Conservation (phyloP, 306 rosid genomes). For the Cucurbita argyrosperma region DNA sequence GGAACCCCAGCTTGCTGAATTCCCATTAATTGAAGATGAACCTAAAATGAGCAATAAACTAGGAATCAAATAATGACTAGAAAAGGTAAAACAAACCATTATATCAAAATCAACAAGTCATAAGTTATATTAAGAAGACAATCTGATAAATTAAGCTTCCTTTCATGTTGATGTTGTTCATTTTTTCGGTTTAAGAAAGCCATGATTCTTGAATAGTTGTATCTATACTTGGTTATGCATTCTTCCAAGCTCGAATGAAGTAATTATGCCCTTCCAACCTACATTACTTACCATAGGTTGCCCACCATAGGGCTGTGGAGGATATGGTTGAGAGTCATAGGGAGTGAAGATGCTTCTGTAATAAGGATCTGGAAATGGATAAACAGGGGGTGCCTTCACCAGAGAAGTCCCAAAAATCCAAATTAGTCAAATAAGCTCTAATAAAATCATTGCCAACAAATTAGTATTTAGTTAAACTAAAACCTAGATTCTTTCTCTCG, state of each 20-base stretch:
- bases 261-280: neutral
- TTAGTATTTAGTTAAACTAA: neutral
- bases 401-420: constrained; percentile 4
- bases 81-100: neutral
- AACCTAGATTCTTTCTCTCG: neutral
- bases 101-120: neutral
- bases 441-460: neutral
- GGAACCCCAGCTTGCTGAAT: constrained; percentile 94
- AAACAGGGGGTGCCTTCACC: constrained; percentile 62
- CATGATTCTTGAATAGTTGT: neutral
- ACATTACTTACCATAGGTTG: constrained; percentile 61
- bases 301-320: constrained; percentile 73
- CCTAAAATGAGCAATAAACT: constrained; percentile 29
- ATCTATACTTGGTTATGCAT: neutral
- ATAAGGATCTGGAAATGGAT: constrained; percentile 92
- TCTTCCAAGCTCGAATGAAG: neutral
- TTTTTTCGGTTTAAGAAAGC: neutral
- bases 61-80: neutral
- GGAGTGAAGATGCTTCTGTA: constrained; percentile 94
- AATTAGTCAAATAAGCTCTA: constrained; percentile 13
- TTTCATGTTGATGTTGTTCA: neutral
- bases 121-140: neutral
- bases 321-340: constrained; percentile 61
- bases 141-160: neutral
- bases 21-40: constrained; percentile 90